Percentiles rank a stretch among this genome's conserved stretches.
These are phyloP conservation scores for Candolleomyces efflorescens DNA, from an alignment of 768 basidiomycete species.

Conservation along the genomic window DNA sequence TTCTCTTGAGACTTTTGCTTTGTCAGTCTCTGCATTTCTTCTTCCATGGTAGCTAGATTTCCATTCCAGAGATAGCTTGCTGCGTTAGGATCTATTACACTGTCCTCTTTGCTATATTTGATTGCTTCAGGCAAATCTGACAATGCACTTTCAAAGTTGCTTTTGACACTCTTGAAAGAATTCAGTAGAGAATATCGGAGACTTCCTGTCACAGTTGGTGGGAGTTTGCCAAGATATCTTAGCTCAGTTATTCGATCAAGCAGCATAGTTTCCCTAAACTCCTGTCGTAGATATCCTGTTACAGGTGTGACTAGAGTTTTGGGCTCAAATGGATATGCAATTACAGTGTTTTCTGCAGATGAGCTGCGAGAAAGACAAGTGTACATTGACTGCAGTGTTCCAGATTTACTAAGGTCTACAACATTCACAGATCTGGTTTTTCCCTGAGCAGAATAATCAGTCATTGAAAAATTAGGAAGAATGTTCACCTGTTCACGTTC, in stretches of 20 bases:
- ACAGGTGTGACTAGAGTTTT: constrained; percentile 21
- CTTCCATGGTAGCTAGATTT: neutral
- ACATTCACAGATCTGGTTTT: constrained; percentile 23
- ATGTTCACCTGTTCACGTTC: constrained; percentile 21
- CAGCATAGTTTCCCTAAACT: constrained; percentile 29
- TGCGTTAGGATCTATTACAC: neutral
- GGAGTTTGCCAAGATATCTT: constrained; percentile 16
- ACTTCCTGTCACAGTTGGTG: constrained; percentile 10
- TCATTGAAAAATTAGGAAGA: constrained; percentile 28
- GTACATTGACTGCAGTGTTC: constrained; percentile 24
- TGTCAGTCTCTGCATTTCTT: neutral
- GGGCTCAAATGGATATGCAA: constrained; percentile 21
- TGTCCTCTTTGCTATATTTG: neutral
- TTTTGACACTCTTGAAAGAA: constrained; percentile 5
- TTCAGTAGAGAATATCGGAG: constrained; percentile 18
- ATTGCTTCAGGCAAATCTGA: neutral
- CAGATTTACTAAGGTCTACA: constrained; percentile 19
- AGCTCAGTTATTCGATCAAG: constrained; percentile 30
- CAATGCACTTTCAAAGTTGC: neutral
- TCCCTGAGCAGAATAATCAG: constrained; percentile 31
- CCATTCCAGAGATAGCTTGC: neutral
- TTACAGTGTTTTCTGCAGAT: constrained; percentile 17
- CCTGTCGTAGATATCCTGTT: constrained; percentile 24
- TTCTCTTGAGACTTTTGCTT: neutral
- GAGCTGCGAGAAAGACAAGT: constrained; percentile 25